A percentile compares a stretch with the other conserved stretches of the same genome.
Evolutionary conservation across 148 eudicot genomes (phyloP).

Genomic region (Fallopia convolvulus): DNA sequence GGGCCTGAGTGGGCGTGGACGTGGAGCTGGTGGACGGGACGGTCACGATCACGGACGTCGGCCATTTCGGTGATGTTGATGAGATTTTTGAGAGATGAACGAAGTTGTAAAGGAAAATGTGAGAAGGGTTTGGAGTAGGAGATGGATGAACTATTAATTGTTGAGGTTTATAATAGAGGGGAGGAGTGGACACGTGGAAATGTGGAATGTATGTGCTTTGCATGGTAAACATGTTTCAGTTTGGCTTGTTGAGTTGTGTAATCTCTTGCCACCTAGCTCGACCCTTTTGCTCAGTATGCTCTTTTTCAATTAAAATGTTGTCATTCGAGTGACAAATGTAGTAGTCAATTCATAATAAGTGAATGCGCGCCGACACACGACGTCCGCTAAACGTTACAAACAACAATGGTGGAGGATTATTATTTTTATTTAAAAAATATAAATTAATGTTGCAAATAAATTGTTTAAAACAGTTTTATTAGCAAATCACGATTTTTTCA

Average conservation of each 20-base stretch:
- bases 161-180: neutral
- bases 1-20: conserved; percentile 9
- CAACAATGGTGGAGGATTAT: too few relatives aligned
- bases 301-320: neutral
- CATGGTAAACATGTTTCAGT: conserved; percentile 1
- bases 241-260: neutral
- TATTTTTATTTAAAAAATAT: too few relatives aligned
- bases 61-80: neutral
- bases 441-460: too few relatives aligned
- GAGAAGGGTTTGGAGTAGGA: neutral
- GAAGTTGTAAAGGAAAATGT: neutral
- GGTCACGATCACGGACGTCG: neutral
- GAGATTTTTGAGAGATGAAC: neutral
- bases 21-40: neutral
- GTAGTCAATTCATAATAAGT: neutral
- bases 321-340: neutral
- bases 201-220: neutral
- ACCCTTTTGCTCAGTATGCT: neutral
- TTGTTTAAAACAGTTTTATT: too few relatives aligned
- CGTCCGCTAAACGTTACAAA: neutral
- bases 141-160: neutral
- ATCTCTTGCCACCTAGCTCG: neutral
- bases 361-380: neutral
- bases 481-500: too few relatives aligned
- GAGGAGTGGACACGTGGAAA: neutral